Conservation (phyloP, 306 rosid species). For the Cucumis sativus region DNA sequence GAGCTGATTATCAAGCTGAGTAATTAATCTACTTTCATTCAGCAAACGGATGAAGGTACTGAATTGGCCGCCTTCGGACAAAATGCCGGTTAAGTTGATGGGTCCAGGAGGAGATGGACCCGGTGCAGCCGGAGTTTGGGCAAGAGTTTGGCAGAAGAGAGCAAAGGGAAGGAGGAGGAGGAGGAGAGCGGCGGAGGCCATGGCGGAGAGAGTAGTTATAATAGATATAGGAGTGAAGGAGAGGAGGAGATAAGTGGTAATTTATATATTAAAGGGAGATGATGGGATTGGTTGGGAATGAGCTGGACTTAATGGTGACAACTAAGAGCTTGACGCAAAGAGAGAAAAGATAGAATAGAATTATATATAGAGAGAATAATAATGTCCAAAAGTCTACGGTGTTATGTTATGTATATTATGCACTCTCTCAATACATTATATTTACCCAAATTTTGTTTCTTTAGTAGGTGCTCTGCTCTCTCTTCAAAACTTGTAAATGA, state of each 20-base stretch:
- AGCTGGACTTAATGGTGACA: conserved; percentile 7
- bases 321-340: neutral
- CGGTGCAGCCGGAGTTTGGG: conserved; percentile 15
- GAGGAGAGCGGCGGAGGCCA: conserved; percentile 5
- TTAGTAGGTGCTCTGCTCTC: no score
- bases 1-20: conserved; percentile 49
- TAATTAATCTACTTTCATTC: conserved; percentile 27
- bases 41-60: conserved; percentile 39
- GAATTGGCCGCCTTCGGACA: conserved; percentile 49
- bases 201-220: neutral
- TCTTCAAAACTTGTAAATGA: no score
- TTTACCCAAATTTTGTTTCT: no score
- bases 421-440: no score
- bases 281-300: neutral
- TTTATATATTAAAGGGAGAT: conserved; percentile 23
- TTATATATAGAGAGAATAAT: neutral
- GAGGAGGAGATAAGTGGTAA: neutral
- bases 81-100: conserved; percentile 46
- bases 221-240: neutral
- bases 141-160: conserved; percentile 12
- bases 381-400: neutral
- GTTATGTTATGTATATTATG: neutral
- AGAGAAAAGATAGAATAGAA: no score
- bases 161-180: conserved; percentile 16
- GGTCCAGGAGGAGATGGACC: conserved; percentile 17